Percentiles rank a stretch among this genome's conserved stretches.
These are phyloP conservation scores for Fusarium haematococcum DNA, from an alignment of 2,329 filamentous ascomycete genomes.

Conservation along the genomic window DNA sequence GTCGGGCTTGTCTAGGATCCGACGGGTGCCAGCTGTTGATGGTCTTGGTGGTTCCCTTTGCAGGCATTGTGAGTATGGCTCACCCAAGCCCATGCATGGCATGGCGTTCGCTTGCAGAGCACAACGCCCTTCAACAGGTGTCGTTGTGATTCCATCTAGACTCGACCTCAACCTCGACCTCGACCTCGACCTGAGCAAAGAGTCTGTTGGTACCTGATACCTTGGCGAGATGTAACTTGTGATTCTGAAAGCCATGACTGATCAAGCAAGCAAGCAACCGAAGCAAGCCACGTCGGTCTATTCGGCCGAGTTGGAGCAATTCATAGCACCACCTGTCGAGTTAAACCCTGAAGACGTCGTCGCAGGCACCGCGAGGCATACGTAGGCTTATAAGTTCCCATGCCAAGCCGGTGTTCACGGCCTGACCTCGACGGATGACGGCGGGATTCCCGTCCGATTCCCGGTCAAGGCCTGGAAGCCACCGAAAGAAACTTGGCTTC, in stretches of 20 bases:
- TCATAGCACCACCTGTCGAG: not conserved
- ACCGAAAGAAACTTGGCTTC: not conserved
- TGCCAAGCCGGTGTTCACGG: conserved; percentile 8
- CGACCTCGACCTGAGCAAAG: not conserved
- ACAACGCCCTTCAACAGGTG: not conserved
- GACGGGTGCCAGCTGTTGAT: not conserved
- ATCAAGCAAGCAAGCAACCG: not conserved
- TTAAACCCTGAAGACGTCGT: conserved; percentile 1
- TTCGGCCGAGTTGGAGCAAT: not conserved
- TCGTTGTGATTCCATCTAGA: not conserved
- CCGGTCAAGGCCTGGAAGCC: not conserved
- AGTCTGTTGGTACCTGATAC: not conserved
- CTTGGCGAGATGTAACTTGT: not conserved
- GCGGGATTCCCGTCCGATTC: conserved; percentile 6
- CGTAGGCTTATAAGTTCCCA: conserved; percentile 5
- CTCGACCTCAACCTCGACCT: not conserved
- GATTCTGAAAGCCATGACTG: not conserved
- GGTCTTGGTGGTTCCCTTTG: conserved; percentile 1
- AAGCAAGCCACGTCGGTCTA: not conserved
- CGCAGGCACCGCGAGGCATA: conserved; percentile 10
- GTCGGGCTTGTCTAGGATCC: not conserved
- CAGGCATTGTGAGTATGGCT: not conserved
- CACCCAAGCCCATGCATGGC: not conserved
- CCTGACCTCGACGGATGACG: not conserved
- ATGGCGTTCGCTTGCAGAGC: not conserved